Base-by-base conservation (phyloP, 495 filamentous ascomycete genomes). In the Bryoglossum gracile region DNA sequence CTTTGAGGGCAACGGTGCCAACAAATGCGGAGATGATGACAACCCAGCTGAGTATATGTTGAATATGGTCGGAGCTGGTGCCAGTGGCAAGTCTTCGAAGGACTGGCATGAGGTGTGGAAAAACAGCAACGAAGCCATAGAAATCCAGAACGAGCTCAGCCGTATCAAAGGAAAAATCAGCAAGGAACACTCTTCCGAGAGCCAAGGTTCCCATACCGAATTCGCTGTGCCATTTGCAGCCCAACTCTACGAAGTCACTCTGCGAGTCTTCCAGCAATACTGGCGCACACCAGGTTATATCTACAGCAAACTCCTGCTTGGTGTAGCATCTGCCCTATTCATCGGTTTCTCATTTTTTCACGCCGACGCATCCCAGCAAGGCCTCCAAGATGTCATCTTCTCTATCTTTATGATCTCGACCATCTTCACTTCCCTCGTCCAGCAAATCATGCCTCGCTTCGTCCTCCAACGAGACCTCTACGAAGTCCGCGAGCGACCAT, bases 81-180 rank as follows among this genome's bases (percentile, higher is more conserved):
- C 57, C 14, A 49, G 44, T 16, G 58, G 51, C 17, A 57, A 61
- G 24, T 57, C 54, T 1, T 48, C 53, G 1, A 78, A 84, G 48
- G 83, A 94, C 60, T 96, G 90, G 90, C 73, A 78, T 43, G 69
- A 81, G 30, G 77, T 82, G 28, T 96, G 90, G 90, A 77, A 77
- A 26, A 74, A 79, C 9, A 84, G 78, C 38, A 68, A 75, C 1
- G 86, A 95, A 65, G 78, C 80, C 53, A 55, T 72, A 53, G 71
- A 62, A 0, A 75, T 91, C 18, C 72, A 81, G 28, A 65, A 75
- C 11, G 83, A 92, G 55, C 76, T 94, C 40, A 77, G 74, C 23
- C 67, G 76, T 18, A 76, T 92, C 51, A 82, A 81, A 53, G 53
- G 62, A 11, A 71, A 72, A 8, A 71, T 81, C 11, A 22, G 47